These are phyloP conservation scores for Hypoxylon perforatum DNA, from an alignment of 495 filamentous ascomycete genomes.

Conservation along the genomic window DNA sequence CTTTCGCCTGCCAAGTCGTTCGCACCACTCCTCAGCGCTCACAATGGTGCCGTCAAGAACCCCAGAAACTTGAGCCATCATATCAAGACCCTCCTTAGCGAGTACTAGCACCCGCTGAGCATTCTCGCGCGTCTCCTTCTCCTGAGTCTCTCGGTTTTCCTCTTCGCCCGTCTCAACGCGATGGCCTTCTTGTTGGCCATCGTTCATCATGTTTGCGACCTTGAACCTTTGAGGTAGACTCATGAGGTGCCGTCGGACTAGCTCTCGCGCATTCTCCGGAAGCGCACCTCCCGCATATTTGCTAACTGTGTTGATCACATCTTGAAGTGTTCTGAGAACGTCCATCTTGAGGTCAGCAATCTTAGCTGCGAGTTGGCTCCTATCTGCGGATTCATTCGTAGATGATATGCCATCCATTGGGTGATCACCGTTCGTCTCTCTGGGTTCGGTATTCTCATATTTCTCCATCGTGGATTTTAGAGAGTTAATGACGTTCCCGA, in stretches of 20 bases:
- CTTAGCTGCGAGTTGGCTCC: slow-evolving; percentile 60
- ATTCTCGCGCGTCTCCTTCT: slow-evolving; percentile 55
- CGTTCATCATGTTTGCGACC: slow-evolving; percentile 58
- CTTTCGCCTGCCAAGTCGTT: slow-evolving; percentile 72
- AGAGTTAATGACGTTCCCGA: slow-evolving; percentile 74
- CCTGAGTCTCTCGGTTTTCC: slow-evolving; percentile 33
- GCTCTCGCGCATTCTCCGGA: slow-evolving; percentile 80
- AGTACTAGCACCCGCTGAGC: slow-evolving; percentile 81
- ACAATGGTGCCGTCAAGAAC: slow-evolving; percentile 85
- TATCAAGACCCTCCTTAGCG: slow-evolving; percentile 87
- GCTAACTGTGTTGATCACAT: slow-evolving; percentile 80
- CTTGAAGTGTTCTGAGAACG: slow-evolving; percentile 78
- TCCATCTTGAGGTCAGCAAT: slow-evolving; percentile 78
- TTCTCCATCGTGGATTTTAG: slow-evolving; percentile 78
- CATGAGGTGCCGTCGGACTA: slow-evolving; percentile 82
- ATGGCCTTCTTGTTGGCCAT: slow-evolving; percentile 46
- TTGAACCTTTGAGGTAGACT: slow-evolving; percentile 82
- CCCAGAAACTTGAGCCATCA: slow-evolving; percentile 84
- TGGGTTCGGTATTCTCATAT: slow-evolving; percentile 66
- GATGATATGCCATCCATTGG: slow-evolving; percentile 28
- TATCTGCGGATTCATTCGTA: slow-evolving; percentile 45
- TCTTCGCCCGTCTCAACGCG: slow-evolving; percentile 52
- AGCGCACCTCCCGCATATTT: slow-evolving; percentile 85
- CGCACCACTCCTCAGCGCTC: slow-evolving; percentile 89
- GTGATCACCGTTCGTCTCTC: slow-evolving; percentile 33